Evolutionary conservation across 495 filamentous ascomycete genomes (phyloP), one percentile per base, ranked within the genome.

Genomic region (Lophiostoma macrostomum): DNA sequence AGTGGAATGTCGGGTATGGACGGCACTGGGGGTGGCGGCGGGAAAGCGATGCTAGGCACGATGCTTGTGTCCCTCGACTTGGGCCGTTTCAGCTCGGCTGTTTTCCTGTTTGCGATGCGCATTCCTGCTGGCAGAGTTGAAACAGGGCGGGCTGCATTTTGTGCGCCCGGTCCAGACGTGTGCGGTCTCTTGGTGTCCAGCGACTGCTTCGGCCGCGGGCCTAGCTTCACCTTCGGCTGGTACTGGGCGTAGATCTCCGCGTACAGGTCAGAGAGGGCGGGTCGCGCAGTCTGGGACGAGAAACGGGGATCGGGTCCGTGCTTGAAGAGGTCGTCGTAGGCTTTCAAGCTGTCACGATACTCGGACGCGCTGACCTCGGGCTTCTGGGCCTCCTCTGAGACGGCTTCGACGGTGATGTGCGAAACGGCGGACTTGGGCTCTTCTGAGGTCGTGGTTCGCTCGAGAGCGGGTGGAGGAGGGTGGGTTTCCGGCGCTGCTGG

Each of bases 1-100:
- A 45, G n/a, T 6, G 61, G 24, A 27, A 67, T 63, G 11, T 68
- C 64, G 1, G 66, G 66, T 8, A 64, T 47, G 31, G 62, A 36
- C 4, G 69, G 70, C 8, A 71, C 61, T 11, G 70, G 68, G 13
- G 69, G 68, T n/a, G 69, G 69, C 18, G 58, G 40, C 8, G 69
- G 67, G 5, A 69, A 50, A 6, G 53, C 50, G 8, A 63, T 53
- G 20, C 44, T 54, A 27, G 57, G 56, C 10, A 60, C 41, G 27
- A 44, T 28, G 45, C 44, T 68, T 12, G 62, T 56, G 20, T 61
- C 58, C 32, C 67, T 44, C 8, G 62, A 64, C 39, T 65, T 61
- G 20, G 59, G 63, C 23, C 58, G 57, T 23, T 45, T 53, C 11
- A 55, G 55, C 25, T 67, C 61, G 19, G 38, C 53, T 29, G 54